Conservation (phyloP, 805 yeast genomes). For the Barnettozyma sp. region DNA sequence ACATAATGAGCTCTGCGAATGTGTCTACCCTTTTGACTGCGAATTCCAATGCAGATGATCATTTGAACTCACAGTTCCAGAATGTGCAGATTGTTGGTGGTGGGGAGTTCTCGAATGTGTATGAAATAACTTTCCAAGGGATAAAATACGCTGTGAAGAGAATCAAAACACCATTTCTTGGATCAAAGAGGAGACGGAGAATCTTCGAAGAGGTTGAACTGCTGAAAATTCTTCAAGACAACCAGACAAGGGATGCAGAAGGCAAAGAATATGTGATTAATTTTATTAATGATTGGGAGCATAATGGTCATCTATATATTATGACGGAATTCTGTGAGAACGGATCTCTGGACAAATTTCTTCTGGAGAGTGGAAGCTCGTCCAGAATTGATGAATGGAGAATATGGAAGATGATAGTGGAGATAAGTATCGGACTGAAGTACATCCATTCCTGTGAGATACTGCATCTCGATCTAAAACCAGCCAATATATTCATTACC, state of each 20-base stretch:
- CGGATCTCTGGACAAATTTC: slow-evolving; percentile 78
- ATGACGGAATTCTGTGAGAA: slow-evolving; percentile 96
- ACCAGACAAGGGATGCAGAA: slow-evolving; percentile 38
- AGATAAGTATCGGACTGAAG: slow-evolving; percentile 68
- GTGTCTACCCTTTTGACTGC: slow-evolving; percentile 20
- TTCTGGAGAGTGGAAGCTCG: slow-evolving; percentile 68
- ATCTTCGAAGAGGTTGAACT: slow-evolving; percentile 74
- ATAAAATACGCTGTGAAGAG: slow-evolving; percentile 81
- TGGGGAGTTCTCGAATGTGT: slow-evolving; percentile 90
- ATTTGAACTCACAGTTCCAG: slow-evolving; percentile 42
- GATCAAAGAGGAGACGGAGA: slow-evolving; percentile 53
- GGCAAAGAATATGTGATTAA: slow-evolving; percentile 75
- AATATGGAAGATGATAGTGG: slow-evolving; percentile 92
- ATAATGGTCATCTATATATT: slow-evolving; percentile 67
- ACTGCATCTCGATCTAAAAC: slow-evolving; percentile 86
- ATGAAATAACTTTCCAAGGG: slow-evolving; percentile 63
- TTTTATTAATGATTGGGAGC: slow-evolving; percentile 82
- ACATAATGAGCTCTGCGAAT: slow-evolving; percentile 19
- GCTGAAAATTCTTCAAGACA: slow-evolving; percentile 37
- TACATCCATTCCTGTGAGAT: slow-evolving; percentile 74
- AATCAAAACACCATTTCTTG: slow-evolving; percentile 56
- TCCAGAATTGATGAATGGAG: slow-evolving; percentile 91
- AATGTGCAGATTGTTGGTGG: slow-evolving; percentile 67
- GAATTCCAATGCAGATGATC: slow-evolving; percentile 30
- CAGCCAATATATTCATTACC: slow-evolving; percentile 89